Conservation (phyloP, 2,329 filamentous ascomycete genomes). For the Aspergillus cejpii region DNA sequence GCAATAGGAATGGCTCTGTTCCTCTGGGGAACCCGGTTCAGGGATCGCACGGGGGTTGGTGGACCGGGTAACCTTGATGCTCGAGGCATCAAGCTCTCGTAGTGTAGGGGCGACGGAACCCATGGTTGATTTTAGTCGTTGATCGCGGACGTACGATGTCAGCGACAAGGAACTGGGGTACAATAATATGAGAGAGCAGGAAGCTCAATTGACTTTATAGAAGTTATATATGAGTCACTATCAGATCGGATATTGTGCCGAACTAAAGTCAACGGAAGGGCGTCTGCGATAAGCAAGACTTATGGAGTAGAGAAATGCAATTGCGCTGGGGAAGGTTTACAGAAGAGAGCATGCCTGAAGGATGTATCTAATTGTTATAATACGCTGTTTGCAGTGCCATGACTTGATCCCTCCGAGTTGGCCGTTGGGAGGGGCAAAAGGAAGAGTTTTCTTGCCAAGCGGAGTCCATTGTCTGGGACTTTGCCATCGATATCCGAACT, state of each 20-base stretch:
- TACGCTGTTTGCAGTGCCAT: neutral
- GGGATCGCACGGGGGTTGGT: conserved; percentile 34
- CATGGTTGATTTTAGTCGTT: conserved; percentile 17
- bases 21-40: conserved; percentile 35
- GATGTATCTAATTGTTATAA: neutral
- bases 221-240: conserved; percentile 10
- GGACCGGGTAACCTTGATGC: conserved; percentile 35
- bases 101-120: conserved; percentile 25
- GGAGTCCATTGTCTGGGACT: conserved; percentile 3
- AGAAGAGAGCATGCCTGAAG: neutral
- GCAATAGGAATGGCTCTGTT: conserved; percentile 41
- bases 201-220: conserved; percentile 1
- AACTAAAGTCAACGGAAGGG: neutral
- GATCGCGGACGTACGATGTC: neutral
- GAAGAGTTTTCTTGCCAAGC: conserved; percentile 6
- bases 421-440: conserved; percentile 1
- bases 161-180: too few species aligned
- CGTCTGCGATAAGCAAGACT: neutral
- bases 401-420: neutral
- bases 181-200: neutral
- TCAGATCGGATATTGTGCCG: neutral
- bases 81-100: conserved; percentile 37
- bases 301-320: neutral
- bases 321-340: neutral
- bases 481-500: conserved; percentile 15